Percentiles rank a stretch among this genome's conserved stretches.
Conservation (phyloP, 1,284 basidiomycete genomes). For the Irpex sp. region DNA sequence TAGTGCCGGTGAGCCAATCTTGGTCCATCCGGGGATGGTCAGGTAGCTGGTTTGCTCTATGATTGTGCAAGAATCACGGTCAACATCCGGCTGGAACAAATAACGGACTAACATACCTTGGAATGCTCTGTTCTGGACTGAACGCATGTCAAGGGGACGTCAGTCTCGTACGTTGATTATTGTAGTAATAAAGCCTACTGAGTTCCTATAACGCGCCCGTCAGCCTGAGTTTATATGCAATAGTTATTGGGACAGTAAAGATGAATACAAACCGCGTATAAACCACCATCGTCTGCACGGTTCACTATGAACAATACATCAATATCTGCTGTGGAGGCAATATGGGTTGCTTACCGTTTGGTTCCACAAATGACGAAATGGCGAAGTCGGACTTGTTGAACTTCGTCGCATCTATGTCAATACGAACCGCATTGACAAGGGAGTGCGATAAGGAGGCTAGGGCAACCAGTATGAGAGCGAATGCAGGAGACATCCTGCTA, state of each 20-base stretch:
- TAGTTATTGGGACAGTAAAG: background rate
- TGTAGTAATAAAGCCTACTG: background rate
- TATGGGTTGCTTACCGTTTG: background rate
- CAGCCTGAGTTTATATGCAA: background rate
- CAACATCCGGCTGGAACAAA: too few species aligned
- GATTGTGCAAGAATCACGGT: background rate
- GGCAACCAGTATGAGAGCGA: background rate
- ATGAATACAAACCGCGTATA: constrained; percentile 4
- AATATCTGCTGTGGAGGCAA: background rate
- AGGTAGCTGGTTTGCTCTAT: constrained; percentile 1
- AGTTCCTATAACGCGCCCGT: background rate
- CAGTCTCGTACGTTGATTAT: background rate
- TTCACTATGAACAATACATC: background rate
- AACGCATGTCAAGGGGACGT: background rate
- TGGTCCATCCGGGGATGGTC: constrained; percentile 5
- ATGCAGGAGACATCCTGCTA: background rate
- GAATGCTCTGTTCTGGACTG: background rate
- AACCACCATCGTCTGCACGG: constrained; percentile 8
- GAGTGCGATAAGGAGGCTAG: background rate
- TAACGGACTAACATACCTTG: background rate
- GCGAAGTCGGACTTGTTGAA: constrained; percentile 5
- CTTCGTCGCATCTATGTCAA: constrained; percentile 4
- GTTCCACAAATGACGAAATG: constrained; percentile 6
- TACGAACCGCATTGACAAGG: background rate
- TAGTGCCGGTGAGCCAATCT: constrained; percentile 1